phyloP scores from a whole-genome alignment of 2,329 filamentous ascomycete species.

The Sordariomycetes sp. region DNA sequence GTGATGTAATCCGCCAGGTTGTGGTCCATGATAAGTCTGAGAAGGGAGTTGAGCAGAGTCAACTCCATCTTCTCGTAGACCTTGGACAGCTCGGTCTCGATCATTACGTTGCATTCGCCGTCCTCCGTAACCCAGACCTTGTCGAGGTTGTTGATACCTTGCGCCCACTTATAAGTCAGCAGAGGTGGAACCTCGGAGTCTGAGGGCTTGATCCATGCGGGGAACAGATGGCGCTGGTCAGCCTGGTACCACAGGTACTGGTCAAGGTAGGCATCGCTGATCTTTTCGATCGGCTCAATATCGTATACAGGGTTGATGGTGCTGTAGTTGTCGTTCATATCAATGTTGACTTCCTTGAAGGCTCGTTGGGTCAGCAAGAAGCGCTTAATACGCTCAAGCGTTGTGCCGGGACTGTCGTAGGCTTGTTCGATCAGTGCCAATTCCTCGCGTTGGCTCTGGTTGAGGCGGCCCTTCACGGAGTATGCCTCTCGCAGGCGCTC shows the following conservation, averaged over 20 bases:
- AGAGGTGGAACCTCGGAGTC: conserved; percentile 95
- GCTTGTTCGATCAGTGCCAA: conserved; percentile 95
- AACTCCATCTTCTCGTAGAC: conserved; percentile 99
- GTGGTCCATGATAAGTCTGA: conserved; percentile 97
- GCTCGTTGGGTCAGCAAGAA: conserved; percentile 94
- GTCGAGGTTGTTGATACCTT: conserved; percentile 96
- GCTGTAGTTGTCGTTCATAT: conserved; percentile 99
- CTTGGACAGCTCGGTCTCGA: conserved; percentile 97
- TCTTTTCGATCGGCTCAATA: conserved; percentile 98
- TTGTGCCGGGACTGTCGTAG: conserved; percentile 95
- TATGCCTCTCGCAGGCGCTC: conserved; percentile 92
- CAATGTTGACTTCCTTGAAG: conserved; percentile 98
- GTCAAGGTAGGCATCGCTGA: conserved; percentile 95
- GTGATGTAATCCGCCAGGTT: conserved; percentile 99
- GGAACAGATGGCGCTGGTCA: conserved; percentile 93
- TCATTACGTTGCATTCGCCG: conserved; percentile 96
- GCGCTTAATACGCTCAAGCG: conserved; percentile 90
- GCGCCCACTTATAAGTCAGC: conserved; percentile 96
- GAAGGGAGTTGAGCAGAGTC: conserved; percentile 84
- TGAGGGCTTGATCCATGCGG: conserved; percentile 97
- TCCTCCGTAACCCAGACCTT: conserved; percentile 91
- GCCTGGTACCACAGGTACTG: conserved; percentile 99
- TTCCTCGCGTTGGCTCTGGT: conserved; percentile 96
- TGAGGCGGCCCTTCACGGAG: conserved; percentile 92
- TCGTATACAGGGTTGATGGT: conserved; percentile 99